Evolutionary conservation across 1,284 basidiomycete species (phyloP).

Genomic region (Naganishia liquefaciens): DNA sequence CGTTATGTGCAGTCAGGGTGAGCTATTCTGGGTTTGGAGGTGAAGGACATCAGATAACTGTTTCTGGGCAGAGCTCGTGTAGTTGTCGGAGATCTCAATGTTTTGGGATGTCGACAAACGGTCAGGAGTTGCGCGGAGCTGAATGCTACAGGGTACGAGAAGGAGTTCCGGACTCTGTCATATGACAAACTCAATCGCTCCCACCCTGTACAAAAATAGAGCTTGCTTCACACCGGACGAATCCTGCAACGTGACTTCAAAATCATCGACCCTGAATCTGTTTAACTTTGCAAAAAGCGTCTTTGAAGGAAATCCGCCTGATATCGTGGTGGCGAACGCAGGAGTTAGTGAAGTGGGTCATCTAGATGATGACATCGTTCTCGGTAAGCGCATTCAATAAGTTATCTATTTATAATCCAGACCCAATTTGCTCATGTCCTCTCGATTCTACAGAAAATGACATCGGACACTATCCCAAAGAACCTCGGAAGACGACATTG

Average conservation of each 20-base stretch:
- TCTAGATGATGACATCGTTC: slow-evolving; percentile 35
- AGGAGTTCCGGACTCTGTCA: not conserved
- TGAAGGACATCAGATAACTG: not conserved
- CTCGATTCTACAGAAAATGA: slow-evolving; percentile 9
- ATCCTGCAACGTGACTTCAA: slow-evolving; percentile 35
- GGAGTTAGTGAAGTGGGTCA: slow-evolving; percentile 35
- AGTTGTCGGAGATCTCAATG: slow-evolving; percentile 37
- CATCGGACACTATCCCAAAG: slow-evolving; percentile 13
- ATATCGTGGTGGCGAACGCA: slow-evolving; percentile 40
- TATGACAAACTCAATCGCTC: not conserved
- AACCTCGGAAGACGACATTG: slow-evolving; percentile 30
- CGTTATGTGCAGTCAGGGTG: slow-evolving; percentile 33
- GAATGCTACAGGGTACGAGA: not conserved
- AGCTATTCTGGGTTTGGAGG: not conserved
- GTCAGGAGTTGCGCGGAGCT: slow-evolving; percentile 2
- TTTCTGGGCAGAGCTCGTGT: slow-evolving; percentile 34
- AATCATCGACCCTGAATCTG: slow-evolving; percentile 27
- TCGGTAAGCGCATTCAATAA: slow-evolving; percentile 30
- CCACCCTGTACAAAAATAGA: not conserved
- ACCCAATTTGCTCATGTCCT: not conserved
- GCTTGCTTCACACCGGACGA: slow-evolving; percentile 22
- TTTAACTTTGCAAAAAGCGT: slow-evolving; percentile 33
- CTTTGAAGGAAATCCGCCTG: slow-evolving; percentile 33
- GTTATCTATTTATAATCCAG: not conserved
- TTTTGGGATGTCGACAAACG: slow-evolving; percentile 29